Conservation (phyloP, 2,329 filamentous ascomycete genomes). For the Fusarium mundagurra region DNA sequence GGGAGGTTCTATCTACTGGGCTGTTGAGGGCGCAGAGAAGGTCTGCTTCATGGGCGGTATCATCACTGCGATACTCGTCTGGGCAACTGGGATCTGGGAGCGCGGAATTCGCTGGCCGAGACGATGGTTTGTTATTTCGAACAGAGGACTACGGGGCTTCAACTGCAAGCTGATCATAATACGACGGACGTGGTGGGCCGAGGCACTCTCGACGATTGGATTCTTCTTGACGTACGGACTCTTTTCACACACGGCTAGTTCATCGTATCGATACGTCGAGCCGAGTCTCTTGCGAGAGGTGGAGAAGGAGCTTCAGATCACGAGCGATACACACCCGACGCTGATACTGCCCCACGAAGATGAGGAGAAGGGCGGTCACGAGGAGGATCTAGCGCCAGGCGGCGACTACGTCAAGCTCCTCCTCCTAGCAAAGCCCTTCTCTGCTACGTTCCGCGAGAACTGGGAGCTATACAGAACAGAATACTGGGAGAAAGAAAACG, state of each 20-base stretch:
- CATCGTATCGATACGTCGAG: slow-evolving; percentile 81
- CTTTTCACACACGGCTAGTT: slow-evolving; percentile 74
- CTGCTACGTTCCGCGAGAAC: slow-evolving; percentile 91
- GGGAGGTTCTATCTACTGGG: slow-evolving; percentile 95
- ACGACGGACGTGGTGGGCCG: slow-evolving; percentile 82
- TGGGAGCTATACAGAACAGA: slow-evolving; percentile 95
- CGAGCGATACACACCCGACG: slow-evolving; percentile 53
- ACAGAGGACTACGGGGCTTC: slow-evolving; percentile 88
- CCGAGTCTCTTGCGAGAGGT: slow-evolving; percentile 67
- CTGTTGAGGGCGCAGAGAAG: slow-evolving; percentile 89
- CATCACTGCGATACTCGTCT: slow-evolving; percentile 86
- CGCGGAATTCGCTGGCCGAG: slow-evolving; percentile 93
- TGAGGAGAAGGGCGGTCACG: slow-evolving; percentile 74
- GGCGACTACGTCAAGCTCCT: slow-evolving; percentile 93
- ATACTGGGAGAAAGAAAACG: slow-evolving; percentile 98
- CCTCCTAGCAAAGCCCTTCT: slow-evolving; percentile 93
- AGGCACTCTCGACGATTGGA: slow-evolving; percentile 75
- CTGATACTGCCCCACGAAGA: slow-evolving; percentile 59
- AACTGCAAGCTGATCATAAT: slow-evolving; percentile 97
- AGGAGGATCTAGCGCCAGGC: slow-evolving; percentile 89
- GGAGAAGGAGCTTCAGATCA: slow-evolving; percentile 65
- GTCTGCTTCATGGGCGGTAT: slow-evolving; percentile 91
- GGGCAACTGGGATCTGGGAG: slow-evolving; percentile 97
- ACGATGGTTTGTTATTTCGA: slow-evolving; percentile 88
- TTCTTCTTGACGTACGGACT: slow-evolving; percentile 83